Evolutionary conservation across 1,284 basidiomycete species (phyloP), one percentile per base, ranked within the genome.

Genomic region (Heterobasidion occidentale): DNA sequence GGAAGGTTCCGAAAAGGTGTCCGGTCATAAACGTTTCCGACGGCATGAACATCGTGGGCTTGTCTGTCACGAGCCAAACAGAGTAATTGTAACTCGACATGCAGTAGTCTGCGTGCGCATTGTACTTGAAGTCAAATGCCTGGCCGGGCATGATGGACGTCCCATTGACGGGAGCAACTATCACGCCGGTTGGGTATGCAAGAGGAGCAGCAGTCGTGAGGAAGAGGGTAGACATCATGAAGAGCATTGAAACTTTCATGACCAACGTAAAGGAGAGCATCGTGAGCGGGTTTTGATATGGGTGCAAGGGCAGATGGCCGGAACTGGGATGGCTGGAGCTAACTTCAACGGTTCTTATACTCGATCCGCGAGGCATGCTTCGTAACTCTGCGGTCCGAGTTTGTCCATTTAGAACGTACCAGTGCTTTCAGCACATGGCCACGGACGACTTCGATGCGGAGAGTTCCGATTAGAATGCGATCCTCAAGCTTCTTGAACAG

Each of bases 21-120:
- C 74, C 74, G n/a, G 64, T 66, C 46, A 71, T 69, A 58, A 68
- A 72, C 19, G 65, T 60, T 48, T 61, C 61, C 20, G 70, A 63
- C 7, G 64, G 60, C 48, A 59, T 56, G 51, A 69, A 62, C 17
- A 62, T 56, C 9, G 62, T 56, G 14, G 69, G 65, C 2, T 67
- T 66, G 57, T 70, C 59, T 46, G 67, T 65, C 51, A 70, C 67
- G 36, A 79, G 63, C 68, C 71, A 77, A 12, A 76, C 72, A n/a
- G 71, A 72, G 59, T 67, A 75, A 58, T 73, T 73, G 62, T 74
- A 77, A 56, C 70, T 71, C 7, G 75, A 74, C 35, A 68, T 63
- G 51, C 72, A 72, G 61, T 77, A 78, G 59, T 79, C 77, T 11
- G 70, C 73, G 45, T 69, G 70, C 19, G 66, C 67, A 34, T 64